Base-by-base conservation (phyloP, 495 filamentous ascomycete genomes). In the Aspergillus kassunensis region DNA sequence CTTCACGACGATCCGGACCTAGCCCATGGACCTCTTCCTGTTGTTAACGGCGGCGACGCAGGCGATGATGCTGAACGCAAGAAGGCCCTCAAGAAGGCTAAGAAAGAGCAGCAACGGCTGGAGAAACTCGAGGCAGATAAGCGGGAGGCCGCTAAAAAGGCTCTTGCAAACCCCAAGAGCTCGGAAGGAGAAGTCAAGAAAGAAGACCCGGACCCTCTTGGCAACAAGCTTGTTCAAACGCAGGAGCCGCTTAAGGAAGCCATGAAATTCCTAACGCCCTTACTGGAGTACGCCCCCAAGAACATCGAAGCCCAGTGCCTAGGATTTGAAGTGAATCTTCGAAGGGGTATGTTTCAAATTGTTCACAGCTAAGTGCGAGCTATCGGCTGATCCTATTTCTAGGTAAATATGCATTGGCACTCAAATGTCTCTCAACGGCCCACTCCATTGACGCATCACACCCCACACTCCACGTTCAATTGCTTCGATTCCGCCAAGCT, bases 21-120 rank as follows among this genome's bases (percentile, higher is more conserved):
- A n/a, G 81, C 71, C 9, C 73, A 84, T 47, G 75, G 71, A 16
- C 74, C 74, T 0, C 64, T 82, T 35, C 64, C 73, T n/a, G 41
- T 13, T 1, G 57, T 71, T 18, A 85, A 84, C 49, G 83, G 83
- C 20, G 76, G 74, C 34, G 68, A 77, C 29, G 68, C 74, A 42
- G 75, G 78, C 34, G 82, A 86, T 41, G 79, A 80, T 1, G 80
- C 81, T 4, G 91, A 96, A 61, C 79, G 80, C 48, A 97, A 96
- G 79, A 97, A 95, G 75, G 90, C 90, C 1, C 74, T 88, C 31
- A 97, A 96, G 79, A 98, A 97, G 74, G 91, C 92, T 2, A 91
- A 85, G 72, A 91, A 89, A 69, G 93, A 96, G 58, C 87, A 88
- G 10, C 87, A 93, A 59, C 91, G 87, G 59, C 66, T 79, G 39